Evolutionary conservation across 1,284 basidiomycete genomes (phyloP).

Genomic region (Pseudomicrostroma phylloplanum): DNA sequence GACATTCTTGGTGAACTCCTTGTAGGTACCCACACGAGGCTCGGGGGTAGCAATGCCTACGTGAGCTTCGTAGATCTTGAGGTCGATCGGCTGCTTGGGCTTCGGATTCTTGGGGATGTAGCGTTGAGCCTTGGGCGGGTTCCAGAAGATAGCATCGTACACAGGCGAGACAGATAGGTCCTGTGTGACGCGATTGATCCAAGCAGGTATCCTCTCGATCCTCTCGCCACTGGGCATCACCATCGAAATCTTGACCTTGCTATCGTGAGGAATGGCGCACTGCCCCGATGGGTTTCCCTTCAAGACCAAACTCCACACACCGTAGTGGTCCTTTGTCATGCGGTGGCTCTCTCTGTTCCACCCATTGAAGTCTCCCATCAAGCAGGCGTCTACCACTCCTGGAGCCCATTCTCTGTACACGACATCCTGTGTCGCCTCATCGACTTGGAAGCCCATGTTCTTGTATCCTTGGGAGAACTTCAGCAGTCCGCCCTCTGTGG

Average conservation of each 20-base stretch:
- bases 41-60: constrained; percentile 92
- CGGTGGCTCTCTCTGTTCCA: constrained; percentile 71
- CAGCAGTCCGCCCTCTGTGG: constrained; percentile 63
- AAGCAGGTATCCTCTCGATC: constrained; percentile 84
- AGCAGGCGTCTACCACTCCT: constrained; percentile 69
- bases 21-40: constrained; percentile 81
- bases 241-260: constrained; percentile 67
- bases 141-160: constrained; percentile 98
- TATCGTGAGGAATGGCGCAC: constrained; percentile 85
- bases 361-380: constrained; percentile 92
- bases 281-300: constrained; percentile 53
- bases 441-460: constrained; percentile 72
- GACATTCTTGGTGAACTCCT: constrained; percentile 80
- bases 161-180: constrained; percentile 80
- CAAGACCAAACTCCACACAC: constrained; percentile 82
- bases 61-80: constrained; percentile 93
- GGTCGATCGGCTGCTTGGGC: constrained; percentile 63
- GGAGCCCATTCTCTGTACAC: constrained; percentile 94
- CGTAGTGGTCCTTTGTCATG: constrained; percentile 84
- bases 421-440: constrained; percentile 63
- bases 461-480: constrained; percentile 80
- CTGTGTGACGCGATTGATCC: constrained; percentile 92
- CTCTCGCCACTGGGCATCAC: constrained; percentile 70
- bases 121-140: constrained; percentile 65
- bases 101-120: constrained; percentile 78